Percentiles rank a stretch among this genome's conserved stretches.
Evolutionary conservation across 1,139 yeast species (phyloP).

Genomic region (Suhomyces wounanorum): DNA sequence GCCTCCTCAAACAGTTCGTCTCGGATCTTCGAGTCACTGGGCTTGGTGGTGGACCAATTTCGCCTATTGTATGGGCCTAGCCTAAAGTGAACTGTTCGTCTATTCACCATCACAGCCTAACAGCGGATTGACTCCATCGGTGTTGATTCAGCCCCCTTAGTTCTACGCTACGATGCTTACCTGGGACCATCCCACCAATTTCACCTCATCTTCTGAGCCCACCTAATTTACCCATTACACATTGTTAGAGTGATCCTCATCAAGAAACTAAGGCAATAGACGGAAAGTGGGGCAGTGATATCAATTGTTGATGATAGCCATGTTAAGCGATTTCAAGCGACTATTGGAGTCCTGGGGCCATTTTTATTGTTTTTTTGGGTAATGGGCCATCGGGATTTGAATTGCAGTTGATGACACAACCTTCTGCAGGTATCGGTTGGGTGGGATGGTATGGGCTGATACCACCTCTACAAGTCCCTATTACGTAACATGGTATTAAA

Average conservation of each 20-base stretch:
- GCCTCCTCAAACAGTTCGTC: no score
- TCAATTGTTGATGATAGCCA: neutral
- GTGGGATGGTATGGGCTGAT: neutral
- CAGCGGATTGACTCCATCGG: neutral
- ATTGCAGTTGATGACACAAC: no score
- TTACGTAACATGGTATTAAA: constrained; percentile 4
- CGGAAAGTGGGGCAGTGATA: neutral
- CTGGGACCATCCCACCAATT: neutral
- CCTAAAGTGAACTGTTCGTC: no score
- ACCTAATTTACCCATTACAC: neutral
- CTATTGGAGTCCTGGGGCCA: neutral
- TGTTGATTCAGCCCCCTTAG: neutral
- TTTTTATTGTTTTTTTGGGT: neutral
- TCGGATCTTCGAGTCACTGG: no score
- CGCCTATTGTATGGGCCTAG: no score
- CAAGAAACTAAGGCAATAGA: neutral
- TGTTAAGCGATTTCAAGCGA: neutral
- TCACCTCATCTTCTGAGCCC: neutral
- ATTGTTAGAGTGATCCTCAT: neutral
- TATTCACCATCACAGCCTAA: no score
- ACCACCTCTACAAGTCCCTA: constrained; percentile 2
- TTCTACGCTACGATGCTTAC: no score
- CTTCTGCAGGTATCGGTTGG: no score
- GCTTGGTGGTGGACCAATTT: no score
- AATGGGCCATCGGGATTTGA: no score